These are phyloP conservation scores for Fusarium liriodendri DNA, from an alignment of 2,329 filamentous ascomycete genomes.

Conservation along the genomic window DNA sequence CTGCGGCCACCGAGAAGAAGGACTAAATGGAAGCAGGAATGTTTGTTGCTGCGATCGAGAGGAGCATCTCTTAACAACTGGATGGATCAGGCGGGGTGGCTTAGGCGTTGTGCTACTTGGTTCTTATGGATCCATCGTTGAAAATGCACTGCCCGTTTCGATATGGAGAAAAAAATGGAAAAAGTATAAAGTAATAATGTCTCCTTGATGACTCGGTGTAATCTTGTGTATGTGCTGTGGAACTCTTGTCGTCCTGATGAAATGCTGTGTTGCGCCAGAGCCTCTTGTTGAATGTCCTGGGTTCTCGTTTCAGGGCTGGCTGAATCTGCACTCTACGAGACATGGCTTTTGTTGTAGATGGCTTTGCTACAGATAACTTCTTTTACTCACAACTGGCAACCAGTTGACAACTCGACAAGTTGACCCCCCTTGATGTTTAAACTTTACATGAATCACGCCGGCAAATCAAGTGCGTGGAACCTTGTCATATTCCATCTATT, in stretches of 20 bases:
- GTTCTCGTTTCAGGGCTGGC: background rate
- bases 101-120: constrained; percentile 40
- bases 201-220: background rate
- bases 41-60: constrained; percentile 19
- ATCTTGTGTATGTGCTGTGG: background rate
- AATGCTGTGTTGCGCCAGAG: background rate
- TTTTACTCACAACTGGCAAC: background rate
- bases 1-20: constrained; percentile 54
- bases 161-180: constrained; percentile 39
- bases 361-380: background rate
- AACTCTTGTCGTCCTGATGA: background rate
- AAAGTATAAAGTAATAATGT: constrained; percentile 32
- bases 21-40: constrained; percentile 41
- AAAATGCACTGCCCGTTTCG: constrained; percentile 35
- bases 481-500: constrained; percentile 34
- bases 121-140: constrained; percentile 35
- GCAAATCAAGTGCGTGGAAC: constrained; percentile 8
- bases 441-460: background rate
- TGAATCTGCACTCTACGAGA: background rate
- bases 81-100: constrained; percentile 37
- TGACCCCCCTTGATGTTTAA: background rate
- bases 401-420: background rate
- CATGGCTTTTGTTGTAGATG: background rate
- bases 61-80: constrained; percentile 35
- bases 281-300: background rate